Percentiles rank a stretch among this genome's conserved stretches.
Conservation (phyloP, 2,329 filamentous ascomycete genomes). For the Huntiella bhutanensis region DNA sequence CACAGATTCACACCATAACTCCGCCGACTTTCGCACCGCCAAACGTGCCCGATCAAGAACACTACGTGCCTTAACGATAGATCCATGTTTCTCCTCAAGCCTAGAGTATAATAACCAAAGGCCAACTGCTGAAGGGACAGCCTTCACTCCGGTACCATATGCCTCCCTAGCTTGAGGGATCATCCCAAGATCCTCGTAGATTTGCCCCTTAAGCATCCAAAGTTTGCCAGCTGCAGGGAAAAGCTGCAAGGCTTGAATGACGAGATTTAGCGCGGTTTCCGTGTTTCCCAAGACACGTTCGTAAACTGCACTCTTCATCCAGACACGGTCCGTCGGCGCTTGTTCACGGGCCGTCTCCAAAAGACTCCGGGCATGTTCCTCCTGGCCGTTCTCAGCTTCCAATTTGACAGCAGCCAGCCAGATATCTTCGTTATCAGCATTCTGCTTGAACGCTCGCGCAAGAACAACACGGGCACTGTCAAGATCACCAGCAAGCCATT, state of each 20-base stretch:
- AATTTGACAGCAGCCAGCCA: conserved; percentile 94
- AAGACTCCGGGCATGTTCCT: conserved; percentile 63
- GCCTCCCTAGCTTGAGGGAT: conserved; percentile 74
- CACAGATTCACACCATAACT: conserved; percentile 86
- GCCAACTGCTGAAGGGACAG: conserved; percentile 64
- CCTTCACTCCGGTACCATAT: conserved; percentile 72
- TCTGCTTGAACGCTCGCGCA: conserved; percentile 78
- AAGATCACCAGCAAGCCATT: conserved; percentile 74
- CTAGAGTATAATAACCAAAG: conserved; percentile 80
- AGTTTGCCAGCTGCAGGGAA: conserved; percentile 78
- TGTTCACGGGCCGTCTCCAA: conserved; percentile 68
- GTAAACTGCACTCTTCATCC: conserved; percentile 90
- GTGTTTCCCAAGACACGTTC: conserved; percentile 67
- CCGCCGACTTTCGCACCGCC: conserved; percentile 64
- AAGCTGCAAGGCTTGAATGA: conserved; percentile 65
- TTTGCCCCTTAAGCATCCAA: conserved; percentile 98
- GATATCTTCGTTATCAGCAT: conserved; percentile 93
- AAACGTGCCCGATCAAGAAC: conserved; percentile 82
- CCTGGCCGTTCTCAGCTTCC: conserved; percentile 74
- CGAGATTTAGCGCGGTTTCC: conserved; percentile 69
- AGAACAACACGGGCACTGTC: conserved; percentile 74
- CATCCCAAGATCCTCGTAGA: conserved; percentile 72
- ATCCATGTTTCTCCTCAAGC: conserved; percentile 68
- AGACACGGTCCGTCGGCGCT: conserved; percentile 87
- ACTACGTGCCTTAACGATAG: conserved; percentile 78